Base-by-base conservation (phyloP, 371 early-diverging fungal genomes). In the Mucor racemosus region DNA sequence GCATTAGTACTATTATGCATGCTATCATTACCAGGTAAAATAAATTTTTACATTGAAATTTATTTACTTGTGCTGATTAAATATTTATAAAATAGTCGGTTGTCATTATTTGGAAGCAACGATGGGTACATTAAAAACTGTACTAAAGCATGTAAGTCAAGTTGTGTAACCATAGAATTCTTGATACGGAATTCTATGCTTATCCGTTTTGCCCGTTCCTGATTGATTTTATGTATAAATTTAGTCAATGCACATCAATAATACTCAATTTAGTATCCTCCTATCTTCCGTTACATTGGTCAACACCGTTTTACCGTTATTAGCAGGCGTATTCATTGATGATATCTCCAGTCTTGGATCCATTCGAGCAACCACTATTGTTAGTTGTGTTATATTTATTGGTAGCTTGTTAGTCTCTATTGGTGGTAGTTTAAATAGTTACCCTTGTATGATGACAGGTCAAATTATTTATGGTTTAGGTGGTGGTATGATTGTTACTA, bases 251-350 rank as follows among this genome's bases (percentile, higher is more conserved):
- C 68, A 74, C 13, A 90, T 90, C 64, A 84, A 90, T 57, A 91
- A 91, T 73, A 81, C 90, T 9, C 87, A 91, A 58, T 91, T 90
- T 66, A 86, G 91, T 60, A 85, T 89, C 14, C 77, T 91, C 10
- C 78, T 90, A 60, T 90, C 91, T 26, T 81, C 90, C 10, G 90
- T 91, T 6, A 86, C 90, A 8, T 76, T 90, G 7, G 89, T 91
- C 34, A 89, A 89, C 69, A 91, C 91, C 0, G 68, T 91, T 15
- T 64, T 91, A 36, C 91, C 91, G 3, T 70, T 91, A 8, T 62
- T 91, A 4, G 91, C 88, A 4, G 91, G 91, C 15, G 66, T 87
- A 33, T 86, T 90, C 58, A 66, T 82, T 19, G 82, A 82, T 50
- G 81, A 80, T 44, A 46, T 75, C 5, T 64, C 69, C 19, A 67